Conservation (phyloP, 75 land plant genomes). For the Cupressus sempervirens region DNA sequence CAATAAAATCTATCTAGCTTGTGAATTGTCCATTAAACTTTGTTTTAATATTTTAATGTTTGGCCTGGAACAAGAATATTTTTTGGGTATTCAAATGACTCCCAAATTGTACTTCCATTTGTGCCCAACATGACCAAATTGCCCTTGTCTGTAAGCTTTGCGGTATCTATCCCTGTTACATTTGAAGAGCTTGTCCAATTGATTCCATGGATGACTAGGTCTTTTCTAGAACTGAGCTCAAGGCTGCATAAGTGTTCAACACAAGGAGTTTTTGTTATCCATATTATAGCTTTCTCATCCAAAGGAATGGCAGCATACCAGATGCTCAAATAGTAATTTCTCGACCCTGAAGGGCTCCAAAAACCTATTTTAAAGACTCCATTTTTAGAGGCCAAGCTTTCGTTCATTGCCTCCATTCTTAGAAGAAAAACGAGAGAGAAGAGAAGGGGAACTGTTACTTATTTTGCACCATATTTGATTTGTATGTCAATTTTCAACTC, state of each 20-base stretch:
- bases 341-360: not conserved
- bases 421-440: too few species aligned
- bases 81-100: too few species aligned
- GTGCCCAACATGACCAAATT: not conserved
- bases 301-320: not conserved
- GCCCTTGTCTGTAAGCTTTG: not conserved
- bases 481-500: slow-evolving; percentile 82
- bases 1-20: slow-evolving; percentile 65
- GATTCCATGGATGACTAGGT: not conserved
- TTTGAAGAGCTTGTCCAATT: not conserved
- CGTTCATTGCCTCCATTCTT: too few species aligned
- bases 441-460: slow-evolving; percentile 48
- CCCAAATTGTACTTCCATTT: too few species aligned
- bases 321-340: not conserved
- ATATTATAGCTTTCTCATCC: not conserved
- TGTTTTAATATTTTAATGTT: too few species aligned
- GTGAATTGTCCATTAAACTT: slow-evolving; percentile 69
- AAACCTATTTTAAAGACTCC: too few species aligned
- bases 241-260: not conserved
- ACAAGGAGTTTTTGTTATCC: not conserved
- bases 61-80: too few species aligned
- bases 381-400: too few species aligned
- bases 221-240: not conserved
- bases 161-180: not conserved
- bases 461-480: slow-evolving; percentile 75